Evolutionary conservation across 2,329 filamentous ascomycete species (phyloP).

Genomic region (Colletotrichum sp.): DNA sequence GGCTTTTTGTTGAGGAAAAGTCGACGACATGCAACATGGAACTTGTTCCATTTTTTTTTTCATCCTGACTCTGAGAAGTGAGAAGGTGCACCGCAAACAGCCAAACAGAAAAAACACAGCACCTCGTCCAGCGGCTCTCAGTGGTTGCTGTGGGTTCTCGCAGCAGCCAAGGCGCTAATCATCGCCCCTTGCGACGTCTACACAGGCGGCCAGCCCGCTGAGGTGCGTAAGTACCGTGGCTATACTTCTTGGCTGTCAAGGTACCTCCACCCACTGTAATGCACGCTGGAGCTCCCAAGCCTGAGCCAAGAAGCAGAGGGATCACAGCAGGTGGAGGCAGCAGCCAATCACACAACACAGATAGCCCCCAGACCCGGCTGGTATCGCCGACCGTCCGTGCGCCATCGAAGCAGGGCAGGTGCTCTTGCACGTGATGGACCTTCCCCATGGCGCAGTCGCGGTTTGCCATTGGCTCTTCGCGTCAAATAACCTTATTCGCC

Average conservation of each 20-base stretch:
- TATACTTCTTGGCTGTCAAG: conserved; percentile 7
- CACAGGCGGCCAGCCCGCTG: conserved; percentile 10
- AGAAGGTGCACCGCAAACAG: conserved; percentile 6
- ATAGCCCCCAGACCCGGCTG: neutral
- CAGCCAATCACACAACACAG: conserved; percentile 13
- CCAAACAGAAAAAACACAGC: neutral
- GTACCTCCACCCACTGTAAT: conserved; percentile 2
- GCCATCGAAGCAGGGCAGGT: neutral
- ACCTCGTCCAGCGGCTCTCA: conserved; percentile 1
- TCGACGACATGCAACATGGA: neutral
- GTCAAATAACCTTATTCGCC: conserved; percentile 11
- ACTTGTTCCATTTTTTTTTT: neutral
- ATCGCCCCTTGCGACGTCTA: neutral
- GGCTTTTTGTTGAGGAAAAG: conserved; percentile 11
- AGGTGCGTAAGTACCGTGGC: conserved; percentile 9
- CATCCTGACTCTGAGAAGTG: neutral
- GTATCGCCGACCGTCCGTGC: neutral
- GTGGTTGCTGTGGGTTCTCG: neutral
- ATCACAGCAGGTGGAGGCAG: neutral
- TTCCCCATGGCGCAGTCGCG: neutral
- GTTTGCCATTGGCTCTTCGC: conserved; percentile 5
- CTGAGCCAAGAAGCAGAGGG: neutral
- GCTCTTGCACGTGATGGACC: neutral
- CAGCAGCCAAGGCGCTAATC: conserved; percentile 13
- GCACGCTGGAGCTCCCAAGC: neutral